Evolutionary conservation across 2,329 filamentous ascomycete species (phyloP), one percentile per base, ranked within the genome.

Genomic region (Sordariomycetes sp.): DNA sequence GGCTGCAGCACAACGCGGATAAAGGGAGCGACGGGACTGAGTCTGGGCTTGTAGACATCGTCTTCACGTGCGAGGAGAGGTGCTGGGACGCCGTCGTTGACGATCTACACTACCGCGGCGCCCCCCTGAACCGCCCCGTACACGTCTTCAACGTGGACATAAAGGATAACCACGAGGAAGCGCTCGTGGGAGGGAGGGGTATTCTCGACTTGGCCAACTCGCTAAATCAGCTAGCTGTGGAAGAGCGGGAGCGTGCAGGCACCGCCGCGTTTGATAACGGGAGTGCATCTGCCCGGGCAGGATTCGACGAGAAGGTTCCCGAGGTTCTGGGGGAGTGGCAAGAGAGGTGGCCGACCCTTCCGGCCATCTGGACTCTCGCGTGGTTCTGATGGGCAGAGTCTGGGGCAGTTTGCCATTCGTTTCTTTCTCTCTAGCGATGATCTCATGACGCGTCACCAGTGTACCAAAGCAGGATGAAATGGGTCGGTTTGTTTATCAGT

Each of bases 121-220:
- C 88, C 0, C 88, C 89, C 3, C 77, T 99, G 59, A 99, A 99
- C 71, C 79, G 90, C 2, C 92, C 94, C 0, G 94, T 99, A 0
- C 94, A 99, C 69, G 90, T 99, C 59, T 96, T 99, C 77, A 99
- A 99, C 66, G 88, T 99, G 58, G 94, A 99, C 70, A 99, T 99
- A 68, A 93, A 89, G 71, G 94, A 99, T 73, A 99, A 97, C 68
- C 94, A 97, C 68, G 93, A 99, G 70, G 94, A 99, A 72, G 94
- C 94, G 0, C 79, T 93, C 24, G 82, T 97, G 2, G 94, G 94
- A 11, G 94, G 94, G 1, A 85, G 87, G 64, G 94, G 90, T 52
- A 99, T 99, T 60, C 79, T 97, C 43, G 94, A 99, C 67, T 79
- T 99, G 40, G 94, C 94, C 1, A 83, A 93, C 67, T 85, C 84